Evolutionary conservation across 2,329 filamentous ascomycete species (phyloP), one percentile per base, ranked within the genome.

Genomic region (Pseudocercospora macadamiae): DNA sequence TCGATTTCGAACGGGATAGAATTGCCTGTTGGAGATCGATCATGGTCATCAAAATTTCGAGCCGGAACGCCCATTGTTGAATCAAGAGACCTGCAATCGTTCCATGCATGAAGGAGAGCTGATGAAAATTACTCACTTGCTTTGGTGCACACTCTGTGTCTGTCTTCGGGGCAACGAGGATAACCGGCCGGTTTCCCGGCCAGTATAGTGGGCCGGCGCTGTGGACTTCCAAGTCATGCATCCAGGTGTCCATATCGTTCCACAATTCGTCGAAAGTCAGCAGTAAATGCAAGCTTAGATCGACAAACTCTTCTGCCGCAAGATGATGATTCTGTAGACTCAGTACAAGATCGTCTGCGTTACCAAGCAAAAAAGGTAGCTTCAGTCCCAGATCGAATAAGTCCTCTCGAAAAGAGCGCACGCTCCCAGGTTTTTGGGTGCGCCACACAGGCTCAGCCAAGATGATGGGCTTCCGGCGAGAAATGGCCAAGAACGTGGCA

Each of bases 31-130:
- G n/a, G n/a, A n/a, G n/a, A n/a, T n/a, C n/a, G n/a, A n/a, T n/a
- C n/a, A n/a, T n/a, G n/a, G n/a, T n/a, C n/a, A n/a, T n/a, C n/a
- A n/a, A n/a, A n/a, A n/a, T n/a, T n/a, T n/a, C n/a, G n/a, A n/a
- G n/a, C n/a, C n/a, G n/a, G n/a, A 51, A 51, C 7, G 49, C 28
- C 49, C 30, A 52, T 26, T 52, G 37, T 9, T 52, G 49, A 16
- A 52, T 30, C 10, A 52, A 21, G 21, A 52, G 30, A 23, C 49
- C 49, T 36, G 49, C 49, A 37, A 36, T 21, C 9, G 49, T 34
- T 10, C 30, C 49, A 10, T 52, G 37, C n/a, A 16, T 23, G 28
- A 52, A 52, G 14, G 14, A 34, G 21, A 52, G 49, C 19, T 52
- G 49, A n/a, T n/a, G n/a, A n/a, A n/a, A n/a, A 23, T 21, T 3